Conservation (phyloP, 768 basidiomycete genomes). For the Tylopilus plumbeoviolaceoides region DNA sequence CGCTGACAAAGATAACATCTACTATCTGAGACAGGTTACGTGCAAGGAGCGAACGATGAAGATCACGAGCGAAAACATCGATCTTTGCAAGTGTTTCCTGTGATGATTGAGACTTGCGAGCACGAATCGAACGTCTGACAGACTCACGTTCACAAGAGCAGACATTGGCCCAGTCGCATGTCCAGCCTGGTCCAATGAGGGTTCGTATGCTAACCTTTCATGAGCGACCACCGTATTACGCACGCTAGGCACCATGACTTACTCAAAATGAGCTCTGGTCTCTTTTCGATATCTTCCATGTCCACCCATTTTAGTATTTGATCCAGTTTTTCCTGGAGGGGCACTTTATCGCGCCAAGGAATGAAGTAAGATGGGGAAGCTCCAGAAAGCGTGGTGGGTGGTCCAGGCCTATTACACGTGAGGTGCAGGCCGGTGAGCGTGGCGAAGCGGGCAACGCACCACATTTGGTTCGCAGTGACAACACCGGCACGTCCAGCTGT, state of each 20-base stretch:
- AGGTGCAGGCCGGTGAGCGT: neutral
- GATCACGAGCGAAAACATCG: constrained; percentile 68
- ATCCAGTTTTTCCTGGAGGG: constrained; percentile 66
- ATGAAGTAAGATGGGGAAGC: constrained; percentile 69
- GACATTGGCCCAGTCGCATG: constrained; percentile 70
- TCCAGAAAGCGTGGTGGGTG: constrained; percentile 64
- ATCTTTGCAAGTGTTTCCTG: constrained; percentile 64
- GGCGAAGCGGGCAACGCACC: constrained; percentile 44
- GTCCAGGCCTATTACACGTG: constrained; percentile 63
- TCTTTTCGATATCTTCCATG: constrained; percentile 52
- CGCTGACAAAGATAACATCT: constrained; percentile 86
- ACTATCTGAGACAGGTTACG: constrained; percentile 82
- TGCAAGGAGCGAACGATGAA: constrained; percentile 57
- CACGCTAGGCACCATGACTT: constrained; percentile 13
- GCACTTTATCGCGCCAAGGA: constrained; percentile 62
- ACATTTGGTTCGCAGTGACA: constrained; percentile 87
- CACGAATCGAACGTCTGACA: neutral
- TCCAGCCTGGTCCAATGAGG: constrained; percentile 82
- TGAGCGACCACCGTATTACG: neutral
- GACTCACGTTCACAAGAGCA: constrained; percentile 61
- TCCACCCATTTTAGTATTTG: constrained; percentile 84
- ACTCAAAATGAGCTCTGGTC: constrained; percentile 80
- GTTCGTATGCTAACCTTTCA: constrained; percentile 62
- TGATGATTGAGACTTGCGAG: neutral
- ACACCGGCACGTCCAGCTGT: constrained; percentile 72